These are phyloP conservation scores for Fragilariopsis cylindrus DNA, from an alignment of 108 stramenopile genomes.

Conservation along the genomic window DNA sequence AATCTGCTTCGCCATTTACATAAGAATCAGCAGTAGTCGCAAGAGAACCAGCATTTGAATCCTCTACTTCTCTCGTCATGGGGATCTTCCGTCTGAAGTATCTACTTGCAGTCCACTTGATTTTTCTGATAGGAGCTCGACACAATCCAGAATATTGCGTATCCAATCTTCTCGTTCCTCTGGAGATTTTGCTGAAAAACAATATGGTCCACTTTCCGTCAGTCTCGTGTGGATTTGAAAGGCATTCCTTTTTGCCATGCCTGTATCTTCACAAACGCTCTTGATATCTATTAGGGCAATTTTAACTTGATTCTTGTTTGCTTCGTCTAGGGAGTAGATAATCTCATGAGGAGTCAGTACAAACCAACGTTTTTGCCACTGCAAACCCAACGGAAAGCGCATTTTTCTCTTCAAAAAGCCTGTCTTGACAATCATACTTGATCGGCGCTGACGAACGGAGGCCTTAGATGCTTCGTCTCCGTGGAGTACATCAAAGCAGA, in stretches of 20 bases:
- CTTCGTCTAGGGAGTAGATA: conserved; percentile 3
- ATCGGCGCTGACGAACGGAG: conserved; percentile 2
- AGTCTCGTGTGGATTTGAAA: conserved; percentile 31
- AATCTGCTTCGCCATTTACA: too few relatives aligned
- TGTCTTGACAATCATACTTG: conserved; percentile 7
- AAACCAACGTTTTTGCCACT: conserved; percentile 37
- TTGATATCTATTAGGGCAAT: conserved; percentile 24
- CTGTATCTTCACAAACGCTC: conserved; percentile 16
- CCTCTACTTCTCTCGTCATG: too few relatives aligned
- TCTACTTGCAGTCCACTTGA: too few relatives aligned
- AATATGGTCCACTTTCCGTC: background rate
- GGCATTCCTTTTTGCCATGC: conserved; percentile 13
- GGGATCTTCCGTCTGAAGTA: too few relatives aligned
- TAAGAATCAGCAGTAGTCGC: too few relatives aligned
- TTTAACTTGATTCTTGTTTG: conserved; percentile 14
- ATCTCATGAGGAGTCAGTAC: conserved; percentile 20
- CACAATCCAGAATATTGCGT: conserved; percentile 15
- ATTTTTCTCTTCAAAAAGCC: conserved; percentile 19
- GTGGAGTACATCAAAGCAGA: conserved; percentile 18
- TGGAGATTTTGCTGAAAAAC: conserved; percentile 17
- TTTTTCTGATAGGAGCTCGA: too few relatives aligned
- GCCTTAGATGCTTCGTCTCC: conserved; percentile 2
- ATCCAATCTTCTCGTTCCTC: conserved; percentile 32
- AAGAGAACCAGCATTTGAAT: too few relatives aligned
- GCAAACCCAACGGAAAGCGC: conserved; percentile 19